phyloP scores from a whole-genome alignment of 345 rosid genomes.

The Camelina laxa region DNA sequence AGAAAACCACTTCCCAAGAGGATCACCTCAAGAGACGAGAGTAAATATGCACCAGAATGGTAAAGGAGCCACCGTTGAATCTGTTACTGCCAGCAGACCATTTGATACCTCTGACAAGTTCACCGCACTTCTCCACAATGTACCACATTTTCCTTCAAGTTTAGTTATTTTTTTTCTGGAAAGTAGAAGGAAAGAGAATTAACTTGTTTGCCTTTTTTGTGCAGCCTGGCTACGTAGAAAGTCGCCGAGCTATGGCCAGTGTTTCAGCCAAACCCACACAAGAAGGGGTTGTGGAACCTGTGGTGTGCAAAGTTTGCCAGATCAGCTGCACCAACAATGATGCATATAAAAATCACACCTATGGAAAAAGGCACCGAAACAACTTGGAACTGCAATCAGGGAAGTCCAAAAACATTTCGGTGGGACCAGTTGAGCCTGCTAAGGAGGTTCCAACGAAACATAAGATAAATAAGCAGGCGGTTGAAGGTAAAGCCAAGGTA shows the following conservation, averaged over 20 bases:
- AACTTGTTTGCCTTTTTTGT: neutral
- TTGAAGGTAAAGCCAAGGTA: constrained; percentile 4
- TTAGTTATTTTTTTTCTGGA: neutral
- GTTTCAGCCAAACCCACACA: constrained; percentile 39
- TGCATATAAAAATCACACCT: constrained; percentile 2
- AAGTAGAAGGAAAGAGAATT: neutral
- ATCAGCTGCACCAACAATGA: constrained; percentile 40
- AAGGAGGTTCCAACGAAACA: constrained; percentile 34
- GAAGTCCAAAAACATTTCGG: constrained; percentile 28
- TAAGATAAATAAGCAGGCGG: constrained; percentile 1
- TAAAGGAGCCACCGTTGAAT: constrained; percentile 47
- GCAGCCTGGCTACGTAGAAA: constrained; percentile 44
- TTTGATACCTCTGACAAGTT: constrained; percentile 42
- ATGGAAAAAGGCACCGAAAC: constrained; percentile 35
- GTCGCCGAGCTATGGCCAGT: constrained; percentile 37
- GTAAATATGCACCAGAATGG: constrained; percentile 47
- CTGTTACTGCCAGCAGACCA: constrained; percentile 45
- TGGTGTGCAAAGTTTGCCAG: constrained; percentile 52
- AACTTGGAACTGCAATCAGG: constrained; percentile 41
- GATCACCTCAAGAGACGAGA: constrained; percentile 49
- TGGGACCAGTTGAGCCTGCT: constrained; percentile 13
- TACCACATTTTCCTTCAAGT: neutral
- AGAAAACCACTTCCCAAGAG: constrained; percentile 42
- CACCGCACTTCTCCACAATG: neutral
- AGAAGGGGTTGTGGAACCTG: constrained; percentile 49